Conservation (phyloP, 2,329 filamentous ascomycete species). For the Zelopaecilomyces penicillatus region DNA sequence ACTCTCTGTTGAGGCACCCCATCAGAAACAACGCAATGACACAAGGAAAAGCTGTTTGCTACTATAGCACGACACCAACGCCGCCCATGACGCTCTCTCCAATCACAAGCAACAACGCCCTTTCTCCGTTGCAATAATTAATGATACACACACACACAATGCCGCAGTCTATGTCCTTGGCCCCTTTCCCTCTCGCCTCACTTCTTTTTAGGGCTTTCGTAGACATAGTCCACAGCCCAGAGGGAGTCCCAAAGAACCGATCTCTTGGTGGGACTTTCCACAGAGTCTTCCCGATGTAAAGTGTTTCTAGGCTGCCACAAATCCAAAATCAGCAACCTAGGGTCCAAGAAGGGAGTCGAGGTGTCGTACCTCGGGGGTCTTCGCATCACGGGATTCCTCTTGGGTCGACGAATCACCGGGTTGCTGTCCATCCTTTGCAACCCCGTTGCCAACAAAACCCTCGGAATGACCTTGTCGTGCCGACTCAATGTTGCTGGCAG, state of each 20-base stretch:
- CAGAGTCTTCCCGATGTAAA: constrained; percentile 31
- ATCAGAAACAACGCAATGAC: no score
- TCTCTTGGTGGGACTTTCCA: constrained; percentile 36
- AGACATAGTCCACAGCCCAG: constrained; percentile 52
- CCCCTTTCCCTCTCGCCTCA: not conserved
- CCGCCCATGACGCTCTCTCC: not conserved
- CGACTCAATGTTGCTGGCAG: constrained; percentile 14
- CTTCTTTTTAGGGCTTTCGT: constrained; percentile 35
- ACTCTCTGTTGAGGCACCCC: no score
- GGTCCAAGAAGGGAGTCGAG: constrained; percentile 45
- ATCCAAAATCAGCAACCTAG: constrained; percentile 23
- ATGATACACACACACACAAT: not conserved
- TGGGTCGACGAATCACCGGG: constrained; percentile 19
- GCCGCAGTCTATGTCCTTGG: no score
- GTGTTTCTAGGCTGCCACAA: constrained; percentile 18
- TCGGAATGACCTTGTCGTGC: constrained; percentile 9
- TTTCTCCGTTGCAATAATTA: not conserved
- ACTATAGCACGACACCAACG: not conserved
- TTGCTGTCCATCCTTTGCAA: constrained; percentile 8
- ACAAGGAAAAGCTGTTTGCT: no score
- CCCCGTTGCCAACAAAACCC: constrained; percentile 5
- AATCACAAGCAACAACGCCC: not conserved
- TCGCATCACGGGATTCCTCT: constrained; percentile 12
- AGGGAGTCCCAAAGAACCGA: constrained; percentile 54
- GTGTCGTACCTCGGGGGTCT: constrained; percentile 44